Evolutionary conservation across 805 yeast genomes (phyloP).

Genomic region (Sungouiozyma ichnusensis): DNA sequence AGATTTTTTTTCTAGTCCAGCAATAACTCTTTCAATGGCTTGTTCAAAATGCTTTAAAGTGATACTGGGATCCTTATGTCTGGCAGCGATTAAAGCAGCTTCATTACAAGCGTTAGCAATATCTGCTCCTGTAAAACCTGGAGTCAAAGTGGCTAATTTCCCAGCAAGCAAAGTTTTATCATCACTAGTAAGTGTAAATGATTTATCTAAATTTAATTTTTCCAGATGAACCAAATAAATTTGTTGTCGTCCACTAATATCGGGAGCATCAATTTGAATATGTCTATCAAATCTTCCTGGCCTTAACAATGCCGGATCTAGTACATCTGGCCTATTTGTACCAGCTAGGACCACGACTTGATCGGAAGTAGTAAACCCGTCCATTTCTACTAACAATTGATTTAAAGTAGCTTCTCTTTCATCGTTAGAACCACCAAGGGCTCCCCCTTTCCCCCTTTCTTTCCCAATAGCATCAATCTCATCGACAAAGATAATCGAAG

Average conservation of each 20-base stretch:
- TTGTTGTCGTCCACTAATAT: conserved; percentile 78
- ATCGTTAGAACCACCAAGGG: conserved; percentile 74
- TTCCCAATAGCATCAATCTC: conserved; percentile 96
- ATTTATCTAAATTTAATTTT: conserved; percentile 25
- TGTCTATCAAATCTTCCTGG: conserved; percentile 95
- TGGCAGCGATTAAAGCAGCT: conserved; percentile 88
- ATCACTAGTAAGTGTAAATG: conserved; percentile 34
- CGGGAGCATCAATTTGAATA: conserved; percentile 77
- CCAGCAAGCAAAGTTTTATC: conserved; percentile 60
- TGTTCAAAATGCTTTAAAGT: conserved; percentile 70
- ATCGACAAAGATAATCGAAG: conserved; percentile 83
- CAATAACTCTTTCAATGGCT: conserved; percentile 90
- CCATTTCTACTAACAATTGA: conserved; percentile 91
- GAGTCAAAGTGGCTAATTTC: conserved; percentile 81
- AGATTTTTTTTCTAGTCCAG: conserved; percentile 84
- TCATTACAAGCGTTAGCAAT: conserved; percentile 92
- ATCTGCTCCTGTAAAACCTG: conserved; percentile 94
- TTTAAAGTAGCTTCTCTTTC: conserved; percentile 90
- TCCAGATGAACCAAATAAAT: conserved; percentile 73
- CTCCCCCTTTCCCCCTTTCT: conserved; percentile 63
- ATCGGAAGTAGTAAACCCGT: conserved; percentile 79
- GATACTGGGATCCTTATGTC: conserved; percentile 54
- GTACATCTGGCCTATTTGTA: conserved; percentile 84
- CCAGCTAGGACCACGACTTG: conserved; percentile 93
- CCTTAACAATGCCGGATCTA: conserved; percentile 82